A percentile compares a stretch with the other conserved stretches of the same genome.
These are phyloP conservation scores for Geranomyces michiganensis DNA, from an alignment of 192 early-diverging fungal genomes.

Conservation along the genomic window DNA sequence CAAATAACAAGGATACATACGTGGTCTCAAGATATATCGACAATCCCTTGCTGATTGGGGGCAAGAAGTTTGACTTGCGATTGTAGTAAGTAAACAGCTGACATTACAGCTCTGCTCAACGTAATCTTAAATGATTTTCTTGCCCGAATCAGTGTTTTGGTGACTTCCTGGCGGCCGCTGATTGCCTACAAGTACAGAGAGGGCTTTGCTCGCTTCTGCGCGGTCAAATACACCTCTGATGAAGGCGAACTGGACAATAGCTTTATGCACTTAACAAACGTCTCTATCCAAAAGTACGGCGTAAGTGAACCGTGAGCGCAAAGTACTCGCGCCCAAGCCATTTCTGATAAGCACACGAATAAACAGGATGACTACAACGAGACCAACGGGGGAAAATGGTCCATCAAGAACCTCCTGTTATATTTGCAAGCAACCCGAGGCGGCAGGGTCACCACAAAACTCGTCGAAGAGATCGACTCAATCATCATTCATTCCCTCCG, in stretches of 20 bases:
- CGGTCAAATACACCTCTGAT: slow-evolving; percentile 57
- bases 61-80: slow-evolving; percentile 63
- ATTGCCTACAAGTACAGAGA: slow-evolving; percentile 59
- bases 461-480: slow-evolving; percentile 57
- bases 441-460: slow-evolving; percentile 35
- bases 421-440: slow-evolving; percentile 54
- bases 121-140: background rate
- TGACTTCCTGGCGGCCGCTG: slow-evolving; percentile 61
- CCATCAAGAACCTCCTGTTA: slow-evolving; percentile 51
- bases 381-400: slow-evolving; percentile 62
- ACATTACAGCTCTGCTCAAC: background rate
- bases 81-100: slow-evolving; percentile 43
- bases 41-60: slow-evolving; percentile 59
- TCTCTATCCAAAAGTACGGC: slow-evolving; percentile 64
- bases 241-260: slow-evolving; percentile 57
- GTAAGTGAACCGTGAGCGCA: slow-evolving; percentile 35
- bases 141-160: slow-evolving; percentile 41
- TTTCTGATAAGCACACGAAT: too few relatives aligned
- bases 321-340: background rate
- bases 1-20: slow-evolving; percentile 61
- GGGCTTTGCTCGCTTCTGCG: slow-evolving; percentile 57
- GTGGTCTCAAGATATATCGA: slow-evolving; percentile 62
- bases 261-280: slow-evolving; percentile 64
- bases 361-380: slow-evolving; percentile 61
- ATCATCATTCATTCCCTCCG: slow-evolving; percentile 57